phyloP scores from a whole-genome alignment of 148 eudicot genomes.

The Drosera capensis region DNA sequence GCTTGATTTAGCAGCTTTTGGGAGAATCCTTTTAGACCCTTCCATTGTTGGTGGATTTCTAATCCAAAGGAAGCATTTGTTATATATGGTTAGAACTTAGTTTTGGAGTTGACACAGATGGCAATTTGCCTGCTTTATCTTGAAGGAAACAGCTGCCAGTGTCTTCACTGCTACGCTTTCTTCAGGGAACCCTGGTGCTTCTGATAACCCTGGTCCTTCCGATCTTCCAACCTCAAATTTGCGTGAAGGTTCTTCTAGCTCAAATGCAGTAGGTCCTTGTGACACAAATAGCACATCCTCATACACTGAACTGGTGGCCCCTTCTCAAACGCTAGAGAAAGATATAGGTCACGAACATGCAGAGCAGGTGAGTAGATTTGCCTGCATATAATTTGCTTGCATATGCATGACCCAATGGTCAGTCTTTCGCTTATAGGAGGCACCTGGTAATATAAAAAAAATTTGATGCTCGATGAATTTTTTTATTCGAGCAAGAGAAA shows the following conservation, averaged over 20 bases:
- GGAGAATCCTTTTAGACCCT: neutral
- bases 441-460: too few species aligned
- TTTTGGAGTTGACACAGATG: neutral
- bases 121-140: neutral
- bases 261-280: slow-evolving; percentile 9
- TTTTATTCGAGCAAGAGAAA: too few species aligned
- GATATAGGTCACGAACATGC: slow-evolving; percentile 7
- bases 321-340: slow-evolving; percentile 8
- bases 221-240: slow-evolving; percentile 9
- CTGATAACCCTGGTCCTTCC: slow-evolving; percentile 10
- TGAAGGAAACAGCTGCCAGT: slow-evolving; percentile 43
- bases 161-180: slow-evolving; percentile 47
- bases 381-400: neutral
- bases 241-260: slow-evolving; percentile 21
- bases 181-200: slow-evolving; percentile 19
- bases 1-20: neutral
- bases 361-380: slow-evolving; percentile 5
- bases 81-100: neutral
- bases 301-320: slow-evolving; percentile 2
- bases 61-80: neutral
- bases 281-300: slow-evolving; percentile 3
- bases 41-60: too few species aligned
- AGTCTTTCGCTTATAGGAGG: too few species aligned
- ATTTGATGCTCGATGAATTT: too few species aligned
- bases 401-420: neutral